A percentile compares a stretch with the other conserved stretches of the same genome.
These are phyloP conservation scores for Fusarium chuoi DNA, from an alignment of 2,329 filamentous ascomycete species.

Conservation along the genomic window DNA sequence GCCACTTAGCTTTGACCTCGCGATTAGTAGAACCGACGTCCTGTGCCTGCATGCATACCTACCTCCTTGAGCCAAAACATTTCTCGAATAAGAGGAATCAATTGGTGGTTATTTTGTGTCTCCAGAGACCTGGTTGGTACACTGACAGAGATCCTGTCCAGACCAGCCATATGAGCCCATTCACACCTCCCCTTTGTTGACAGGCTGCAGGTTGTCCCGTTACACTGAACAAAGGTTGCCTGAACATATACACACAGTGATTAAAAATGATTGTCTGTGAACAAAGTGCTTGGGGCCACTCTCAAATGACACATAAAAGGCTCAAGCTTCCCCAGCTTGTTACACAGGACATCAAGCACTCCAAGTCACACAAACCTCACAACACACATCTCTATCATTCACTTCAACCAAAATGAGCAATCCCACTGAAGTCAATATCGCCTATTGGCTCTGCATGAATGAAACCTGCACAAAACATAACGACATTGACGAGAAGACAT, in stretches of 20 bases:
- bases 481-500: background rate
- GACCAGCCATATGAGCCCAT: background rate
- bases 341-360: background rate
- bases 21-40: background rate
- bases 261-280: fast-evolving
- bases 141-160: no score
- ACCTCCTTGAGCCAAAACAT: fast-evolving
- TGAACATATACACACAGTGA: fast-evolving
- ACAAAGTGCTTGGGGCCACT: fast-evolving
- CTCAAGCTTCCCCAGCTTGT: background rate
- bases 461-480: fast-evolving
- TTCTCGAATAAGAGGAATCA: background rate
- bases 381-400: background rate
- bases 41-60: fast-evolving
- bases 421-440: background rate
- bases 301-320: background rate
- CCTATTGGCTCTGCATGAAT: background rate
- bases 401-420: background rate
- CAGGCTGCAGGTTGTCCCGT: background rate
- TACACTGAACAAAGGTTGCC: background rate
- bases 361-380: background rate
- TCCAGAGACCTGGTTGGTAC: background rate
- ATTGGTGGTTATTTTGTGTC: no score
- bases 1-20: background rate
- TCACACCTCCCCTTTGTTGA: background rate